Evolutionary conservation across 495 filamentous ascomycete genomes (phyloP), one percentile per base, ranked within the genome.

Genomic region (Aspergillus nanangensis): DNA sequence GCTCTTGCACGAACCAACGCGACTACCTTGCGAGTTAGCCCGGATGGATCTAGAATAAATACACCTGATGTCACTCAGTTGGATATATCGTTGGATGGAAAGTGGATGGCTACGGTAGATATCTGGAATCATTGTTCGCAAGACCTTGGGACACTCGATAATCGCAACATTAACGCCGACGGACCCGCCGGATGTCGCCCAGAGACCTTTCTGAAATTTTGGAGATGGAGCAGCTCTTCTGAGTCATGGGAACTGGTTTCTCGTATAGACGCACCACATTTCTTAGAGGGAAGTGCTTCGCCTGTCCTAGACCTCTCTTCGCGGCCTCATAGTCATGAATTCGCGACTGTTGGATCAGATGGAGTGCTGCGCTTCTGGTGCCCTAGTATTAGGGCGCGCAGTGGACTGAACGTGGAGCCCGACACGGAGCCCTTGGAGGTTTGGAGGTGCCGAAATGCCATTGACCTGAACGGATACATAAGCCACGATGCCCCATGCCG

Each of bases 31-130:
- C 93, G 86, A 44, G 69, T 84, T 18, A 81, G 83, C 2, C 84
- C 85, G 15, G 83, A 86, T 44, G 77, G 82, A 0, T 75, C 77
- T 32, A 70, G 75, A 15, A 76, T 97, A 36, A 60, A 72, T 1
- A 82, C 95, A 46, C 91, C 93, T 7, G 80, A 84, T 49, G 75
- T 94, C 36, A 83, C 75, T 10, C 77, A 82, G 38, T 65, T 99
- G 44, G 74, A 79, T 41, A 76, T 91, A 47, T 87, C 86, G 18
- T 60, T 74, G 20, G 84, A 96, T 60, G 92, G 90, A 1, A 77
- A 82, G 51, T 99, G 93, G 93, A 75, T 99, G 50, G 90, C 87
- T 27, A 95, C 88, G 0, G 77, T 94, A 3, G 94, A 99, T 56
- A 83, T 86, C 46, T 99, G 93, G 93, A 76, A 71, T 39, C 90